Conservation (phyloP, 148 eudicot genomes). For the Vaccinium myrtillus region DNA sequence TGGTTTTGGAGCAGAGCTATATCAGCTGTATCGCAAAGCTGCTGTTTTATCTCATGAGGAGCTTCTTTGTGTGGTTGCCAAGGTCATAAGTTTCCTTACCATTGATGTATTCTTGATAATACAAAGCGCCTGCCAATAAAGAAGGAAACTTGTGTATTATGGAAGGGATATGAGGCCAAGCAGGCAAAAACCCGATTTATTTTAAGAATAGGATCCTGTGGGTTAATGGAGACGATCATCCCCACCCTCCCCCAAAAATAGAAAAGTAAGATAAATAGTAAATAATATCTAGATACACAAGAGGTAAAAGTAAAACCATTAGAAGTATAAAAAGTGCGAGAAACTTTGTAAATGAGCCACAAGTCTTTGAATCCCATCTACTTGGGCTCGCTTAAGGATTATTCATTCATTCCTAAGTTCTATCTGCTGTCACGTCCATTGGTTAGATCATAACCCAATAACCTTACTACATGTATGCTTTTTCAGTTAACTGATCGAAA, state of each 20-base stretch:
- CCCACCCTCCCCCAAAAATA: neutral
- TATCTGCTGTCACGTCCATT: neutral
- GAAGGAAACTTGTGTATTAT: neutral
- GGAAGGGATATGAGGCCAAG: neutral
- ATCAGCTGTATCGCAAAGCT: conserved; percentile 79
- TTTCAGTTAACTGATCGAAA: neutral
- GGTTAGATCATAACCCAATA: neutral
- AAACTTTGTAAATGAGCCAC: neutral
- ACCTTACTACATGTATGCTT: neutral
- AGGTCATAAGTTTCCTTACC: conserved; percentile 48
- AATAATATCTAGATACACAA: neutral
- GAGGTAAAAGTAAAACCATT: neutral
- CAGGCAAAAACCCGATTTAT: neutral
- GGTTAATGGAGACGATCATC: neutral
- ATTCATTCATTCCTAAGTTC: neutral
- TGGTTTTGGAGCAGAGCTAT: conserved; percentile 89
- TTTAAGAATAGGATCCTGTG: neutral
- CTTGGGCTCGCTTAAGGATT: neutral
- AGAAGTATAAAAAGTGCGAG: neutral
- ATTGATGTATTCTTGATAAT: neutral
- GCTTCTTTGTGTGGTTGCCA: conserved; percentile 86
- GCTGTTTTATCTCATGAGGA: conserved; percentile 97
- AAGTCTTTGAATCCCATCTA: neutral
- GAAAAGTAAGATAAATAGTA: neutral
- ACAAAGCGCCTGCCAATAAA: neutral